phyloP scores from a whole-genome alignment of 2,329 filamentous ascomycete genomes.

The Aspergillus brasiliensis region DNA sequence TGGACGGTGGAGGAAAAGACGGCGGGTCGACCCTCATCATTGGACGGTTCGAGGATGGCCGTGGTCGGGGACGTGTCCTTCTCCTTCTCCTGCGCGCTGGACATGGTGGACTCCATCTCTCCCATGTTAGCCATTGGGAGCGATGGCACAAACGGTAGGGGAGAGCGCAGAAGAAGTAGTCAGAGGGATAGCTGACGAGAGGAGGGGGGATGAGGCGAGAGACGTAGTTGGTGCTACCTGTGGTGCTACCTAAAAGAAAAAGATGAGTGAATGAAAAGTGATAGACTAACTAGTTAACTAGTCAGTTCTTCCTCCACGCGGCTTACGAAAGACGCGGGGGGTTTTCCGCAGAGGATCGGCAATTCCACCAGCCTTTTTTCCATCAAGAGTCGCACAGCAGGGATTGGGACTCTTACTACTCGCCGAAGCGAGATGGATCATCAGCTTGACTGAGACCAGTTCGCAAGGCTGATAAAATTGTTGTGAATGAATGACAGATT shows the following conservation, averaged over 20 bases:
- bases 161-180: not conserved
- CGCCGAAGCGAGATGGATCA: too few species aligned
- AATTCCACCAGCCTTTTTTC: too few species aligned
- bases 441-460: too few species aligned
- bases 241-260: too few species aligned
- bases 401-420: too few species aligned
- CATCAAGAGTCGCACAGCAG: too few species aligned
- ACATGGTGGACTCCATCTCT: not conserved
- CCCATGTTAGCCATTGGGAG: not conserved
- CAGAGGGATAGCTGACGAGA: not conserved
- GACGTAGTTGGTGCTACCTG: too few species aligned
- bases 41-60: not conserved
- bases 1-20: constrained; percentile 62
- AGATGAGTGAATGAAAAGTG: not conserved
- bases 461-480: too few species aligned
- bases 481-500: too few species aligned
- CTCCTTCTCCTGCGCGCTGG: not conserved
- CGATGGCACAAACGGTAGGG: not conserved
- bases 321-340: not conserved
- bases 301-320: not conserved
- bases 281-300: too few species aligned
- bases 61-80: not conserved
- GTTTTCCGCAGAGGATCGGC: not conserved
- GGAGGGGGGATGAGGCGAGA: too few species aligned
- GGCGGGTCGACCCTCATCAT: constrained; percentile 28